Evolutionary conservation across 1,284 basidiomycete genomes (phyloP).

Genomic region (Ceratobasidium sp.): DNA sequence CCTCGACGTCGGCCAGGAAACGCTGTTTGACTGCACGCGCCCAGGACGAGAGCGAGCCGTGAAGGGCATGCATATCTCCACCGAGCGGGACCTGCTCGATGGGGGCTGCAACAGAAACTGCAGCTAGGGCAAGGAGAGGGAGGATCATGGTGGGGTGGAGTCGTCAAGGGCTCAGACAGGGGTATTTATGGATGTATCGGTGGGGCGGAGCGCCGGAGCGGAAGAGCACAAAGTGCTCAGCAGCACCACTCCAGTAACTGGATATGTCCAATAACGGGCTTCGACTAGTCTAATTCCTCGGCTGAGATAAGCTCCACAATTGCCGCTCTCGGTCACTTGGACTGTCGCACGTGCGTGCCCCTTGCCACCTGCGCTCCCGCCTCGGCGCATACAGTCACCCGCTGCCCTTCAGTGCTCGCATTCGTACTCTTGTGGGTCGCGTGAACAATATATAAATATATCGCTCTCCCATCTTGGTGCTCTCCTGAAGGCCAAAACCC

Average conservation of each 20-base stretch:
- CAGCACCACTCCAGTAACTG: too few species aligned
- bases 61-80: conserved; percentile 18
- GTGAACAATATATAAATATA: conserved; percentile 1
- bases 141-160: conserved; percentile 24
- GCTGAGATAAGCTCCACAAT: conserved; percentile 13
- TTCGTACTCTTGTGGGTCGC: background rate
- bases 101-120: conserved; percentile 23
- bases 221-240: conserved; percentile 1
- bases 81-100: conserved; percentile 24
- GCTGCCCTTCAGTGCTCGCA: background rate
- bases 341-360: conserved; percentile 34
- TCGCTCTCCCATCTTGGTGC: conserved; percentile 8
- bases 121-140: conserved; percentile 19
- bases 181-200: background rate
- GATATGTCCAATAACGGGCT: conserved; percentile 18
- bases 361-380: conserved; percentile 13
- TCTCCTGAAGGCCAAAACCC: conserved; percentile 3
- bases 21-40: conserved; percentile 28
- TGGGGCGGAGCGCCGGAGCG: background rate
- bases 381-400: conserved; percentile 19
- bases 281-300: conserved; percentile 9
- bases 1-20: conserved; percentile 28
- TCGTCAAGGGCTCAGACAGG: background rate
- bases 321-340: background rate
- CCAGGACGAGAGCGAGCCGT: conserved; percentile 35